Evolutionary conservation across 352 stramenopile genomes (phyloP).

Genomic region (Peronosclerospora sorghi): DNA sequence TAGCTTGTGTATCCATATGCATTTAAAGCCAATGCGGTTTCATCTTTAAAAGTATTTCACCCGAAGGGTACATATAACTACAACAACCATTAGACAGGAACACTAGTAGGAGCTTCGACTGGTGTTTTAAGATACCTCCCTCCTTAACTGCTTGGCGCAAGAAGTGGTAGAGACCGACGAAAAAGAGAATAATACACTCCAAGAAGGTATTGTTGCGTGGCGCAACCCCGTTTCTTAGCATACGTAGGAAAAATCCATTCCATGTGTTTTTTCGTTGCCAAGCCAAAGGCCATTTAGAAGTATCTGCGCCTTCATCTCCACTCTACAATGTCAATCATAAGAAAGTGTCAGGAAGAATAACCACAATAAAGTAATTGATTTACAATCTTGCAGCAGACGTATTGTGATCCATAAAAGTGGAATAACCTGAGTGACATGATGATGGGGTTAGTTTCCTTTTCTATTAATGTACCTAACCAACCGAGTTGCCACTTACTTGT

Average conservation of each 20-base stretch:
- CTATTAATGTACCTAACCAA: background rate
- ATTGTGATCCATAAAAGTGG: slow-evolving; percentile 22
- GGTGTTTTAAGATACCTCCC: slow-evolving; percentile 8
- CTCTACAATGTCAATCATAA: slow-evolving; percentile 6
- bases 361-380: slow-evolving; percentile 1
- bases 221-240: slow-evolving; percentile 46
- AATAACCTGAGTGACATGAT: slow-evolving; percentile 19
- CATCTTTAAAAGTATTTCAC: too few species aligned
- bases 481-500: slow-evolving; percentile 3
- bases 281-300: slow-evolving; percentile 48
- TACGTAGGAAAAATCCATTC: slow-evolving; percentile 34
- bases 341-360: background rate
- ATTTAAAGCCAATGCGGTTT: too few species aligned
- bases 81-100: slow-evolving; percentile 20
- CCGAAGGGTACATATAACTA: too few species aligned
- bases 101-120: slow-evolving; percentile 2
- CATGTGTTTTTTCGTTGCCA: slow-evolving; percentile 54
- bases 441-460: too few species aligned
- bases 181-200: slow-evolving; percentile 44
- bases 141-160: slow-evolving; percentile 19
- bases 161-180: slow-evolving; percentile 19
- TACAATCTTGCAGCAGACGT: slow-evolving; percentile 11
- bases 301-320: slow-evolving; percentile 29
- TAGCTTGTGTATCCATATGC: too few species aligned
- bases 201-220: slow-evolving; percentile 55